These are phyloP conservation scores for Xylariaceae sp. DNA, from an alignment of 2,329 filamentous ascomycete genomes.

Conservation along the genomic window DNA sequence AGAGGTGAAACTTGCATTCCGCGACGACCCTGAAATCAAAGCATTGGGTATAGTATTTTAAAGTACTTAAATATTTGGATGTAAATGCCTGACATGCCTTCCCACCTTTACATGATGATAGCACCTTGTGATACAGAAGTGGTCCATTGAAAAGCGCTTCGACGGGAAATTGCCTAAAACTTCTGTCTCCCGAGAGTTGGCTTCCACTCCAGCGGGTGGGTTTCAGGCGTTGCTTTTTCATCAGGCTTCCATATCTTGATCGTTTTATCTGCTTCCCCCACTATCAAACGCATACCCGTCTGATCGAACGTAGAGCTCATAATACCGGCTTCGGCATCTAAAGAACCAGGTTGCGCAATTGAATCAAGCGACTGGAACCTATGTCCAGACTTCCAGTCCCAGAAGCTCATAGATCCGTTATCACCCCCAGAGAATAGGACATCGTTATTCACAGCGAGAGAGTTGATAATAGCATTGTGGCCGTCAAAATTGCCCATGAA, in stretches of 20 bases:
- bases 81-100: not conserved
- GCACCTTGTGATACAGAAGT: no score
- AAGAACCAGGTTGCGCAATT: slow-evolving; percentile 85
- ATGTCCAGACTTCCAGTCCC: slow-evolving; percentile 98
- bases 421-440: slow-evolving; percentile 93
- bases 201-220: slow-evolving; percentile 89
- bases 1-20: slow-evolving; percentile 82
- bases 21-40: slow-evolving; percentile 82
- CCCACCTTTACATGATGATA: no score
- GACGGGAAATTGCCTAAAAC: slow-evolving; percentile 49
- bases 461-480: slow-evolving; percentile 95
- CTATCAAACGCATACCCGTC: slow-evolving; percentile 84
- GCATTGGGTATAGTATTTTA: slow-evolving; percentile 61
- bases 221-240: slow-evolving; percentile 83
- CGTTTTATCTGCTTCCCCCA: slow-evolving; percentile 94
- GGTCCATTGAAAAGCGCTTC: no score
- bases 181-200: slow-evolving; percentile 75
- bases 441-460: slow-evolving; percentile 86
- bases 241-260: slow-evolving; percentile 98
- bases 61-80: not conserved
- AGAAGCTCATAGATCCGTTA: slow-evolving; percentile 95
- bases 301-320: slow-evolving; percentile 92
- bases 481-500: slow-evolving; percentile 99
- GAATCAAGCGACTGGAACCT: slow-evolving; percentile 87
- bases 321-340: slow-evolving; percentile 91